Evolutionary conservation across 2,329 filamentous ascomycete genomes (phyloP).

Genomic region (Berkeleyomyces basicola): DNA sequence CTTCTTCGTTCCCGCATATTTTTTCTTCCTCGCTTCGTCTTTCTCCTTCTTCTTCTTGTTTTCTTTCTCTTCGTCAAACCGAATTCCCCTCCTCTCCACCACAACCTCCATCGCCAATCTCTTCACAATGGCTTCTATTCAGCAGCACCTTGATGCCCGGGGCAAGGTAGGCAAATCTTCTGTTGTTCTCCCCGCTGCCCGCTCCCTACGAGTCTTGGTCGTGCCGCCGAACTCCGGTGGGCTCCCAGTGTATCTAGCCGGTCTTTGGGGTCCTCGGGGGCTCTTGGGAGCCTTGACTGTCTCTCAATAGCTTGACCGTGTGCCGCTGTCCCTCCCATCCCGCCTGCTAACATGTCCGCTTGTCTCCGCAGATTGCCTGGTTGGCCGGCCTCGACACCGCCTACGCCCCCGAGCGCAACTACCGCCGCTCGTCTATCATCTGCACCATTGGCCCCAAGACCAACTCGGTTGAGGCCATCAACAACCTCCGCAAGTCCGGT

Average conservation of each 20-base stretch:
- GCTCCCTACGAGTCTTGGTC: background rate
- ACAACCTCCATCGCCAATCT: background rate
- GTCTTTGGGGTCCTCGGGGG: no score
- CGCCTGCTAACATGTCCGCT: background rate
- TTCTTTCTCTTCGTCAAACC: constrained; percentile 13
- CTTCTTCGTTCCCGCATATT: background rate
- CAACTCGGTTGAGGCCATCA: constrained; percentile 94
- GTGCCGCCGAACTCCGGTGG: background rate
- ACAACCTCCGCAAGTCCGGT: constrained; percentile 74
- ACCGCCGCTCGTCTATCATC: constrained; percentile 94
- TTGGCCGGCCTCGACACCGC: constrained; percentile 68
- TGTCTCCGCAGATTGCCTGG: constrained; percentile 36
- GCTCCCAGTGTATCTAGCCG: no score
- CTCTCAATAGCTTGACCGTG: background rate
- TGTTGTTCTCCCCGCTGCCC: constrained; percentile 3
- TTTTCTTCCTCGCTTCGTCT: constrained; percentile 4
- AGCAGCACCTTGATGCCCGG: constrained; percentile 73
- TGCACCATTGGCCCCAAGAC: constrained; percentile 99
- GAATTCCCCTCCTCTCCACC: constrained; percentile 11
- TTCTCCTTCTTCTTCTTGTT: constrained; percentile 5
- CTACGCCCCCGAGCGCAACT: constrained; percentile 71
- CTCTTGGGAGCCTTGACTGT: background rate
- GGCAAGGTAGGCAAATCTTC: constrained; percentile 26
- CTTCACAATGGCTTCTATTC: constrained; percentile 42
- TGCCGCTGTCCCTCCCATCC: background rate